Evolutionary conservation across 2,329 filamentous ascomycete genomes (phyloP).

Genomic region (Xylariaceae sp.): DNA sequence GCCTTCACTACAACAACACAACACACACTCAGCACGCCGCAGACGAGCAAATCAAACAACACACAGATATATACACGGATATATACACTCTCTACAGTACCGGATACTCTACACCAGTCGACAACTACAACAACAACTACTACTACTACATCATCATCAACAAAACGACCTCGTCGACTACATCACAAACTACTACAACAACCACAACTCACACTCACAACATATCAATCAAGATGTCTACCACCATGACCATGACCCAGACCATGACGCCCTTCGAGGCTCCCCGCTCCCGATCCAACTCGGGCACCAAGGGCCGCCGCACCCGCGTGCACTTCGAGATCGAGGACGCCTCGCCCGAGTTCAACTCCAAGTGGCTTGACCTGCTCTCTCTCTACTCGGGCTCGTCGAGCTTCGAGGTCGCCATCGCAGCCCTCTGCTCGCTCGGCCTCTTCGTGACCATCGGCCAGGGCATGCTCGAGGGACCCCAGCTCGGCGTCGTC

Average conservation of each 20-base stretch:
- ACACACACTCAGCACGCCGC: too few species aligned
- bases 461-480: constrained; percentile 17
- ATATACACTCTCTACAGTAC: not conserved
- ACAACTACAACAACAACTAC: not conserved
- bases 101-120: not conserved
- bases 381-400: constrained; percentile 20
- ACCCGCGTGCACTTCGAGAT: constrained; percentile 22
- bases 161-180: too few species aligned
- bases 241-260: constrained; percentile 18
- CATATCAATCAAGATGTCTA: constrained; percentile 13
- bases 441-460: constrained; percentile 17
- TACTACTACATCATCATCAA: too few species aligned
- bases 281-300: constrained; percentile 18
- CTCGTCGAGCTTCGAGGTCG: constrained; percentile 20
- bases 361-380: constrained; percentile 20
- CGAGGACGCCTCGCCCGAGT: constrained; percentile 17
- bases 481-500: constrained; percentile 16
- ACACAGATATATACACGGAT: not conserved
- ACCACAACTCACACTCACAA: too few species aligned
- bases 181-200: too few species aligned
- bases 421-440: constrained; percentile 20
- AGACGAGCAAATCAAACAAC: not conserved
- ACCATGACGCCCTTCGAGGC: constrained; percentile 14
- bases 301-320: constrained; percentile 17
- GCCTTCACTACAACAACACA: not conserved